Evolutionary conservation across 2,329 filamentous ascomycete species (phyloP).

Genomic region (Epichloe festucae): DNA sequence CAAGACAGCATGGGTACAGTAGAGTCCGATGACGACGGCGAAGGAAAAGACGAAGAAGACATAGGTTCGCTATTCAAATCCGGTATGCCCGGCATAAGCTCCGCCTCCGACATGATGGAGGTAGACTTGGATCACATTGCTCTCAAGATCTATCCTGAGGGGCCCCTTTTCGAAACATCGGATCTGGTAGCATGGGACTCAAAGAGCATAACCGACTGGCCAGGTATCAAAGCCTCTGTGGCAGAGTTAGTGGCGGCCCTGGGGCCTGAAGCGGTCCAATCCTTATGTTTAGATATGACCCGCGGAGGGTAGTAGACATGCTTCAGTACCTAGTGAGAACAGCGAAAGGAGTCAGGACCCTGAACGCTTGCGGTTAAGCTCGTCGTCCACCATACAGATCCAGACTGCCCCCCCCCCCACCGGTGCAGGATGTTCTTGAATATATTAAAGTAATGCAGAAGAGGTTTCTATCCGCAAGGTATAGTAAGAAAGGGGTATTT

Average conservation of each 20-base stretch:
- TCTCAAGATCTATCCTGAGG: slow-evolving; percentile 31
- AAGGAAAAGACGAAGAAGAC: slow-evolving; percentile 13
- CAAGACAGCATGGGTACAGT: slow-evolving; percentile 1
- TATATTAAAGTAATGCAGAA: too few species aligned
- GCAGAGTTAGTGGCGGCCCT: slow-evolving; percentile 55
- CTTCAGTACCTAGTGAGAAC: neutral
- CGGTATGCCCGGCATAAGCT: slow-evolving; percentile 54
- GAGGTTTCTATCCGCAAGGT: too few species aligned
- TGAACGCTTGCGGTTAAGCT: neutral
- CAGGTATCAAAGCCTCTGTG: slow-evolving; percentile 46
- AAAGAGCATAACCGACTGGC: slow-evolving; percentile 33
- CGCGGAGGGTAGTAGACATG: neutral
- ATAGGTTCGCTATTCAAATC: slow-evolving; percentile 39
- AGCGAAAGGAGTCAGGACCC: neutral
- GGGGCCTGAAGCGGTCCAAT: slow-evolving; percentile 43
- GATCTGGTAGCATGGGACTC: slow-evolving; percentile 48
- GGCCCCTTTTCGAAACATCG: slow-evolving; percentile 28
- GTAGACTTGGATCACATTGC: slow-evolving; percentile 47
- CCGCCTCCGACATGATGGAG: slow-evolving; percentile 36
- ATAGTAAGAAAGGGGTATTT: too few species aligned
- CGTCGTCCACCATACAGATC: neutral
- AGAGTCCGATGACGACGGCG: slow-evolving; percentile 1
- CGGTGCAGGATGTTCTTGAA: too few species aligned
- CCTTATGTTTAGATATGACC: slow-evolving; percentile 47
- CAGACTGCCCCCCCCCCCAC: too few species aligned